Evolutionary conservation across 768 basidiomycete species (phyloP), one percentile per base, ranked within the genome.

Genomic region (Wakefieldia striispora): DNA sequence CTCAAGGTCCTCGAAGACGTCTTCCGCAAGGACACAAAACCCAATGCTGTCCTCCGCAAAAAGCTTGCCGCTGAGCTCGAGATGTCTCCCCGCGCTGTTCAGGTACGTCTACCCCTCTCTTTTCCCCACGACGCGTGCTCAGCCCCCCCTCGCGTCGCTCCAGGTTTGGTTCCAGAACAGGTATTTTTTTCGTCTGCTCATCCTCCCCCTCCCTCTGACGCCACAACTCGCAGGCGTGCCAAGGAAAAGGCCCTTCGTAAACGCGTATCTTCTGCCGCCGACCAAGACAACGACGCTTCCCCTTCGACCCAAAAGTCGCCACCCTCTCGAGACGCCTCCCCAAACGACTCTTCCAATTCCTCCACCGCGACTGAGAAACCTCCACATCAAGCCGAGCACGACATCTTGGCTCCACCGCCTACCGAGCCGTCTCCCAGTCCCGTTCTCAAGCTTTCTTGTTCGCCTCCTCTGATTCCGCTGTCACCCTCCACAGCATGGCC

Each of bases 21-120:
- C 58, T 98, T 95, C 70, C 82, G 81, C 60, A 76, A 79, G 58
- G 92, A 94, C 70, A 91, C 91, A 48, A 98, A 98, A 68, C 95
- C 95, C 14, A 94, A 93, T 67, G 86, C 84, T 34, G 71, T 78
- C 7, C 72, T 88, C 33, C 79, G 95, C 59, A 91, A 89, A 67
- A 76, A 81, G 55, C 81, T 98, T 45, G 88, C 93, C 0, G 71
- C 77, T 10, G 78, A 92, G 71, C 81, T 97, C 49, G 85, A 84
- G 54, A 98, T 98, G 95, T 88, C 90, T 10, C 83, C 92, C 19
- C 76, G 95, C 52, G 92, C 91, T n/a, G 90, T 98, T 2, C 95
- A 98, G 80, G 95, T 95, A 49, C 76, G 81, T n/a, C n/a, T 36
- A 29, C 45, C 39, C 24, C 13, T 24, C 36, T 40, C 34, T 43